Evolutionary conservation across 345 rosid genomes (phyloP), one percentile per base, ranked within the genome.

Genomic region (Durio zibethinus): DNA sequence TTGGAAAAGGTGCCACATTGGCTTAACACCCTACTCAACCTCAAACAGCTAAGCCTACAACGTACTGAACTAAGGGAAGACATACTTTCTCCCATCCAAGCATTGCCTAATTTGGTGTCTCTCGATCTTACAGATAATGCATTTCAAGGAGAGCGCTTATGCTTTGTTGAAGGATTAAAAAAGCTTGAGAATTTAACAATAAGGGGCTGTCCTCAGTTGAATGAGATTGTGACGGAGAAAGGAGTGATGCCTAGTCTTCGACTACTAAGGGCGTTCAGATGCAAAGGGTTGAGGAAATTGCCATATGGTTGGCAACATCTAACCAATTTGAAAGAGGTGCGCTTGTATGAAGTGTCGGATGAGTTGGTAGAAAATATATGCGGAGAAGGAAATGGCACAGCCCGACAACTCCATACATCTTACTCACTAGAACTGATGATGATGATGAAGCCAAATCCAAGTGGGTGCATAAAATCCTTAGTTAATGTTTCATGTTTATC

Each of bases 1-100:
- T 66, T 80, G 25, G 80, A 80, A 66, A 84, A 60, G 33, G 70
- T 84, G 27, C 84, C 87, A 10, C 59, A 16, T 6, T 84, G 89
- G 89, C 80, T 86, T 33, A 66, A 36, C 31, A 70, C 80, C 59
- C 6, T 53, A 2, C 59, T 20, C 25, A 20, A 20, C 25, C 25
- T 53, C 25, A 53, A n/a, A 53, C 8, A 61, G 18, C 27, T 84
- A 18, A 67, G 63, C 45, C 36, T 82, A 33, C 76, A 74, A 10
- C 70, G 84, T 62, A 80, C 86, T 20, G 72, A 81, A 76, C 53
- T 82, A 8, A 53, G 31, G 29, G 74, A 74, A 73, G 67, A 85
- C 50, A 48, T 78, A 4, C 57, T 79, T 35, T 23, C 75, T 36
- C 47, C 21, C 14, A 25, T 83, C 53, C 42, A 69, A 76, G 23